A percentile compares a stretch with the other conserved stretches of the same genome.
phyloP scores from a whole-genome alignment of 2,329 filamentous ascomycete genomes.

The Intubia oerlemansii region DNA sequence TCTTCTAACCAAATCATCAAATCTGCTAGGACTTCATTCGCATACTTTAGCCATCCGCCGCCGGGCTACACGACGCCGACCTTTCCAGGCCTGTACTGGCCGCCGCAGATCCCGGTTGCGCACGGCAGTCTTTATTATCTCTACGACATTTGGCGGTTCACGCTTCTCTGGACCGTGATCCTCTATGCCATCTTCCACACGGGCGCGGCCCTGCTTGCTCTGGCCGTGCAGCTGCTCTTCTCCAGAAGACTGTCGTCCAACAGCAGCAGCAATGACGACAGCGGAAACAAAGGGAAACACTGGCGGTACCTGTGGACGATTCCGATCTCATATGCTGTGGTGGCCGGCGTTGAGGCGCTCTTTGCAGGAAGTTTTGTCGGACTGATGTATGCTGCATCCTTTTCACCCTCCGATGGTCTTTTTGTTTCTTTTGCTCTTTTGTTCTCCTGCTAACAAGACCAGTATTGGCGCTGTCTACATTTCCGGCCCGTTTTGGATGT shows the following conservation, averaged over 20 bases:
- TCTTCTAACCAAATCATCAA: too few species aligned
- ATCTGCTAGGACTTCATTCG: conserved; percentile 1
- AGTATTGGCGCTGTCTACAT: conserved; percentile 65
- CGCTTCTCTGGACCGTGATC: conserved; percentile 66
- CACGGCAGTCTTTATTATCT: conserved; percentile 49
- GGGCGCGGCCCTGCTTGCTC: conserved; percentile 47
- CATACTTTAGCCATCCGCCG: conserved; percentile 15
- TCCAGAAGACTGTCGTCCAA: conserved; percentile 19
- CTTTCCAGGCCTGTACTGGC: conserved; percentile 72
- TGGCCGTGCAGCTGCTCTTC: conserved; percentile 46
- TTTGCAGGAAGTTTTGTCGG: conserved; percentile 68
- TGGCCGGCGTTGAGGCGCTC: conserved; percentile 56
- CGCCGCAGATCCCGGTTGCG: conserved; percentile 23
- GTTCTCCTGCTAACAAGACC: conserved; percentile 1
- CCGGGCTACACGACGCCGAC: conserved; percentile 41
- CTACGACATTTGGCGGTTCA: conserved; percentile 69
- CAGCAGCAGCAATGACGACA: too few species aligned
- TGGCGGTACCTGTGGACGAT: conserved; percentile 49
- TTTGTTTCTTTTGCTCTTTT: conserved; percentile 4
- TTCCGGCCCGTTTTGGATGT: conserved; percentile 72
- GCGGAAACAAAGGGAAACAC: too few species aligned
- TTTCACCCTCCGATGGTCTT: too few species aligned
- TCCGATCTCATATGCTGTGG: conserved; percentile 45
- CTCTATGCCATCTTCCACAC: conserved; percentile 58
- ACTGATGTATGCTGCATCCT: conserved; percentile 57